A percentile compares a stretch with the other conserved stretches of the same genome.
phyloP scores from a whole-genome alignment of 2,329 filamentous ascomycete genomes.

The Elsinoe arachidis region DNA sequence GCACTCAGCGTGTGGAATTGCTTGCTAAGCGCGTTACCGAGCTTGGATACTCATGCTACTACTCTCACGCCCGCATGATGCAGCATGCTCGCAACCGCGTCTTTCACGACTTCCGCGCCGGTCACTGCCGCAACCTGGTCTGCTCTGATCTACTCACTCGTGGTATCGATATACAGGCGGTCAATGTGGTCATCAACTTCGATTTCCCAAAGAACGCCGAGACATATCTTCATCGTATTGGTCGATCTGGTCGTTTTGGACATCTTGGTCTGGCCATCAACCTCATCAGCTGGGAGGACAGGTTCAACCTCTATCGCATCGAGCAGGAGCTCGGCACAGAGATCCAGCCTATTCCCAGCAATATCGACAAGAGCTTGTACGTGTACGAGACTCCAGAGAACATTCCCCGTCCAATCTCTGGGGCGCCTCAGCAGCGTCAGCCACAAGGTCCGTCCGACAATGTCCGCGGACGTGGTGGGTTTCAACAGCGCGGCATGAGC shows the following conservation, averaged over 20 bases:
- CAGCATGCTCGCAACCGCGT: constrained; percentile 95
- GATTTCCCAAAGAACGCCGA: constrained; percentile 99
- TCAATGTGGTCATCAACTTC: constrained; percentile 99
- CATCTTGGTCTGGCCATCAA: constrained; percentile 97
- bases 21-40: constrained; percentile 99
- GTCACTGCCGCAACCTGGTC: constrained; percentile 93
- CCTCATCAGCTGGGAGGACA: constrained; percentile 98
- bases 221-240: constrained; percentile 96
- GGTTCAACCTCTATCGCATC: constrained; percentile 98
- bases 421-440: constrained; percentile 33
- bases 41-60: constrained; percentile 97
- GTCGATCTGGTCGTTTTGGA: constrained; percentile 92
- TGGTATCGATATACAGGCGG: constrained; percentile 98
- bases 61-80: constrained; percentile 96
- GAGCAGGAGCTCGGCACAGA: constrained; percentile 95
- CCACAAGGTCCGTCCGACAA: constrained; percentile 27
- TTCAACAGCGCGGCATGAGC: constrained; percentile 24
- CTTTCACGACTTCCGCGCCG: constrained; percentile 98
- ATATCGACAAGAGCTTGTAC: constrained; percentile 95
- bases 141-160: constrained; percentile 96
- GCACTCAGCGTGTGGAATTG: constrained; percentile 93
- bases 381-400: constrained; percentile 95
- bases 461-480: constrained; percentile 24
- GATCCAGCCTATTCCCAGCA: constrained; percentile 88
- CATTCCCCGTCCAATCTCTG: constrained; percentile 74